These are phyloP conservation scores for Trichoderma hamatum DNA, from an alignment of 2,329 filamentous ascomycete species.

Conservation along the genomic window DNA sequence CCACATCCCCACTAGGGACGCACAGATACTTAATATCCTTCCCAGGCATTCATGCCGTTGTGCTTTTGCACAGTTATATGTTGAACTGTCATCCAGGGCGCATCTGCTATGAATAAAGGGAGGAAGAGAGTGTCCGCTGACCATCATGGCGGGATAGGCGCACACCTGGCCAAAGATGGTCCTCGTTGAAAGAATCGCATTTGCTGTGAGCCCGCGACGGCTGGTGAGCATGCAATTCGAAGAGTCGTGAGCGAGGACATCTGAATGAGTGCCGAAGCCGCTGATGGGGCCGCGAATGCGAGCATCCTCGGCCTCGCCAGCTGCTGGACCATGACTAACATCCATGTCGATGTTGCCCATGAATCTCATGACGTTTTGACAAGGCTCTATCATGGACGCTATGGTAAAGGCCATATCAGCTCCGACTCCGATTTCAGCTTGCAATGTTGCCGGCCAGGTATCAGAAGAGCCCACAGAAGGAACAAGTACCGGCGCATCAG, in stretches of 20 bases:
- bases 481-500: neutral
- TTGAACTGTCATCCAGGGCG: slow-evolving; percentile 15
- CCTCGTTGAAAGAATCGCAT: slow-evolving; percentile 21
- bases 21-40: slow-evolving; percentile 28
- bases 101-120: slow-evolving; percentile 32
- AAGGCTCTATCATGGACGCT: slow-evolving; percentile 1
- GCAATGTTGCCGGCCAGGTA: neutral
- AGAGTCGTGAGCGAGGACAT: neutral
- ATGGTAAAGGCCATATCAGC: neutral
- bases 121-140: slow-evolving; percentile 27
- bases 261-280: slow-evolving; percentile 3
- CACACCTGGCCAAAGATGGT: slow-evolving; percentile 31
- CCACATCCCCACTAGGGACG: slow-evolving; percentile 29
- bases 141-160: slow-evolving; percentile 31
- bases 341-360: neutral
- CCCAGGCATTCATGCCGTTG: slow-evolving; percentile 29
- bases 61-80: slow-evolving; percentile 19
- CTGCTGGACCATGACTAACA: neutral
- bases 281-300: neutral
- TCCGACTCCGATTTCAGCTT: neutral
- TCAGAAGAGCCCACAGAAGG: neutral
- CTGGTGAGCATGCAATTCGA: slow-evolving; percentile 20
- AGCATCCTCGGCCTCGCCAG: neutral
- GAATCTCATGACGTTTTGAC: neutral
- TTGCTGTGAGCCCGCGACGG: slow-evolving; percentile 21